Evolutionary conservation across 768 basidiomycete species (phyloP).

Genomic region (Leccinum uliginosum): DNA sequence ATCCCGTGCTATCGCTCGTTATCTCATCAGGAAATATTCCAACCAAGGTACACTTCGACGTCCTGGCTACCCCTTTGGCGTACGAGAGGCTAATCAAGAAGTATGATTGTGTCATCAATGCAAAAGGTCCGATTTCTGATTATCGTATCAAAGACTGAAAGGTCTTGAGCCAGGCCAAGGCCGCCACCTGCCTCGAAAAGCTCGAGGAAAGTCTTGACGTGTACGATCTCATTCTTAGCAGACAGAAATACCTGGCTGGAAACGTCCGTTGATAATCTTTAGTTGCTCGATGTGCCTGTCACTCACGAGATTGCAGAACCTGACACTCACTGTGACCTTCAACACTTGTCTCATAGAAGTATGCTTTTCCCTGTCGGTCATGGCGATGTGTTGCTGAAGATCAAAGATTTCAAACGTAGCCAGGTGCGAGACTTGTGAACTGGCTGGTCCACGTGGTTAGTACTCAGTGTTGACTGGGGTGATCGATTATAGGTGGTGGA

Average conservation of each 20-base stretch:
- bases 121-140: not conserved
- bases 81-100: conserved; percentile 51
- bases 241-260: conserved; percentile 54
- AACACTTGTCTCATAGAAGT: conserved; percentile 47
- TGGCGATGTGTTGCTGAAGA: conserved; percentile 27
- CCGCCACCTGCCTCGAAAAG: conserved; percentile 7
- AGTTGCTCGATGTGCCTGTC: not conserved
- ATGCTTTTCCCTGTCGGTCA: conserved; percentile 22
- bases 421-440: conserved; percentile 28
- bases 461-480: no score
- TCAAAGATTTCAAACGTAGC: conserved; percentile 44
- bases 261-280: conserved; percentile 34
- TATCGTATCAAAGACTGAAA: conserved; percentile 24
- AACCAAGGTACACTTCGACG: conserved; percentile 53
- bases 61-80: conserved; percentile 34
- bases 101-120: conserved; percentile 26
- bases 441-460: not conserved
- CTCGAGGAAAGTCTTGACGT: conserved; percentile 38
- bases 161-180: conserved; percentile 9
- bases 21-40: conserved; percentile 52
- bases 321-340: conserved; percentile 58
- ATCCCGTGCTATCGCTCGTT: conserved; percentile 42
- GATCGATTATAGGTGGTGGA: conserved; percentile 44
- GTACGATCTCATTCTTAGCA: conserved; percentile 53
- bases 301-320: conserved; percentile 20